phyloP scores from a whole-genome alignment of 2,329 filamentous ascomycete genomes.

The Trichoderma arundinaceum region DNA sequence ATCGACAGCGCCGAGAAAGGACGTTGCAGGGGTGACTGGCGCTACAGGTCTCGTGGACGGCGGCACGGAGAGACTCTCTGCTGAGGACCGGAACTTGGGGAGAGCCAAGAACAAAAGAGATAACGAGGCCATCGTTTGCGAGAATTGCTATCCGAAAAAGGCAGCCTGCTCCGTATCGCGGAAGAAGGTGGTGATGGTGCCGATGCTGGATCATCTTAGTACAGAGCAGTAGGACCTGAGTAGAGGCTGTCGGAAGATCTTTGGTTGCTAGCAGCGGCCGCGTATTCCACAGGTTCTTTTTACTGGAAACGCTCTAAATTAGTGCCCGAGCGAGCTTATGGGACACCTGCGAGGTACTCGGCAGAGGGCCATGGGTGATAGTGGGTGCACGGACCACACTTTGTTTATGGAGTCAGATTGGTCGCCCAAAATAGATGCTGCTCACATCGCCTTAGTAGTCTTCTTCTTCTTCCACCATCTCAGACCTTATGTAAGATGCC shows the following conservation, averaged over 20 bases:
- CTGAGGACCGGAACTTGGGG: neutral
- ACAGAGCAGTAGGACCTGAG: neutral
- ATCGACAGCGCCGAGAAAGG: neutral
- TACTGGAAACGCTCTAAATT: neutral
- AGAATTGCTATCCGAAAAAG: neutral
- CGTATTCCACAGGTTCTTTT: neutral
- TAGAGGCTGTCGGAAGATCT: neutral
- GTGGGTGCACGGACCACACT: constrained; percentile 12
- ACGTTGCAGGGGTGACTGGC: neutral
- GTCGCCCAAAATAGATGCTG: too few relatives aligned
- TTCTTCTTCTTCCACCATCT: neutral
- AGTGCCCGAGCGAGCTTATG: neutral
- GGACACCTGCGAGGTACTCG: neutral
- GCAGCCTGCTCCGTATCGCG: neutral
- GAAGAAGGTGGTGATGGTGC: neutral
- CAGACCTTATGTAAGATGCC: neutral
- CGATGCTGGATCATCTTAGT: neutral
- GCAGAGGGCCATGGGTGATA: neutral
- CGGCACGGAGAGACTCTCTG: neutral
- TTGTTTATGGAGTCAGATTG: neutral
- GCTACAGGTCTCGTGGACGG: neutral
- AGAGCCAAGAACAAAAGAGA: neutral
- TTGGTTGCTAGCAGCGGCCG: neutral
- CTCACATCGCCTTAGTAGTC: too few relatives aligned
- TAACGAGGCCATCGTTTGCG: too few relatives aligned